Evolutionary conservation across 2,329 filamentous ascomycete genomes (phyloP).

Genomic region (Chrysosporium queenslandicum): DNA sequence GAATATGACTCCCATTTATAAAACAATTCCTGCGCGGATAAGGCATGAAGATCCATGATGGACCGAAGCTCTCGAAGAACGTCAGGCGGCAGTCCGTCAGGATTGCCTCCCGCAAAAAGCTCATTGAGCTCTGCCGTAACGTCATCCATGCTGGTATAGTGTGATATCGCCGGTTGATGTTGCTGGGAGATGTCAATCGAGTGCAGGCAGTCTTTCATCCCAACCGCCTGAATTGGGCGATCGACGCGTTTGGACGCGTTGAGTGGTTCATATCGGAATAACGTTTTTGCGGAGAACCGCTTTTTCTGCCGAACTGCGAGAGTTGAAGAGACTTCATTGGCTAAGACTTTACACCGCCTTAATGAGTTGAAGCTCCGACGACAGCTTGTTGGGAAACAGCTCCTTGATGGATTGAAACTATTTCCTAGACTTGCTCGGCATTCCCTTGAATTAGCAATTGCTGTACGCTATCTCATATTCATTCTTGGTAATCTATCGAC

Average conservation of each 20-base stretch:
- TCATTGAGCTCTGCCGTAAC: constrained; percentile 42
- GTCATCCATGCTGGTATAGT: constrained; percentile 9
- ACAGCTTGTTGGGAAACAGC: neutral
- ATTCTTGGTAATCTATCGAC: too few species aligned
- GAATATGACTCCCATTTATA: constrained; percentile 99
- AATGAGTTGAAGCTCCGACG: neutral
- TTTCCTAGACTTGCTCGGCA: too few species aligned
- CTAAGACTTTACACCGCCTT: neutral
- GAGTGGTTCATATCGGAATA: constrained; percentile 2
- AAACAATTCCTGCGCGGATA: constrained; percentile 76
- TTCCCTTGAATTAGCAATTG: too few species aligned
- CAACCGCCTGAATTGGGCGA: neutral
- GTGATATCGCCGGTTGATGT: neutral
- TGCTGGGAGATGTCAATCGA: neutral
- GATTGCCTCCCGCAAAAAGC: constrained; percentile 48
- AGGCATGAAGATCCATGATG: constrained; percentile 71
- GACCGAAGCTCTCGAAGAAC: constrained; percentile 72
- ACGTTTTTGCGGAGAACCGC: neutral
- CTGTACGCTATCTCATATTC: too few species aligned
- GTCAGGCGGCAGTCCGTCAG: constrained; percentile 58
- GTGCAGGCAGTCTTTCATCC: neutral
- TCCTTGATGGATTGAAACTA: neutral
- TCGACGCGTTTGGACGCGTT: constrained; percentile 7
- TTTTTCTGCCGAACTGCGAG: neutral
- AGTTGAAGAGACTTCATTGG: neutral